Conservation (phyloP, 2,329 filamentous ascomycete species). For the Claviceps sp. region DNA sequence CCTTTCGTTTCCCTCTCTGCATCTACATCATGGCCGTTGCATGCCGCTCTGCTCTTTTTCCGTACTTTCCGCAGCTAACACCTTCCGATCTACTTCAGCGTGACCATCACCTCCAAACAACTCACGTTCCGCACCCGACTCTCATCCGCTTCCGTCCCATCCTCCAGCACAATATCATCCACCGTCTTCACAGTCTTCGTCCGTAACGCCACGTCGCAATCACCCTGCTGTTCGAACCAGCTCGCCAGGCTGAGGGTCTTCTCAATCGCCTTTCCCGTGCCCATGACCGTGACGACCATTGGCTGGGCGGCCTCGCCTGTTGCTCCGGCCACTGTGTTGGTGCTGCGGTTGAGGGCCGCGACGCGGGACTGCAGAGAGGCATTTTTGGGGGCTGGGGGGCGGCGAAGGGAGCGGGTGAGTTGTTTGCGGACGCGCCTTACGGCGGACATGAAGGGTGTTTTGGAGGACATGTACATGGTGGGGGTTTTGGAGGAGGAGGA, state of each 20-base stretch:
- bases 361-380: conserved; percentile 33
- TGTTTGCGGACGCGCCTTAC: conserved; percentile 52
- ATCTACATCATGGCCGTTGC: no score
- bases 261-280: conserved; percentile 52
- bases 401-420: conserved; percentile 38
- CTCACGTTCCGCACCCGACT: conserved; percentile 35
- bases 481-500: conserved; percentile 29
- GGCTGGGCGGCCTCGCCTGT: not conserved
- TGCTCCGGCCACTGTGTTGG: conserved; percentile 11
- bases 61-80: no score
- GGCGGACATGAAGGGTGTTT: conserved; percentile 53
- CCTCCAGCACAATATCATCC: conserved; percentile 46
- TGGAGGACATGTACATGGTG: conserved; percentile 50
- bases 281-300: conserved; percentile 41
- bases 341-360: conserved; percentile 24
- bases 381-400: conserved; percentile 33
- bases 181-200: conserved; percentile 52
- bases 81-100: conserved; percentile 25
- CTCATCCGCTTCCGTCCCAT: conserved; percentile 23
- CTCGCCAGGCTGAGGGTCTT: conserved; percentile 48
- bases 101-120: conserved; percentile 35
- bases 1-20: no score
- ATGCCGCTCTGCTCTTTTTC: not conserved
- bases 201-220: conserved; percentile 43
- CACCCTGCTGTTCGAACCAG: conserved; percentile 49